Evolutionary conservation across 257 asterid genomes (phyloP).

Genomic region (Plantago major): DNA sequence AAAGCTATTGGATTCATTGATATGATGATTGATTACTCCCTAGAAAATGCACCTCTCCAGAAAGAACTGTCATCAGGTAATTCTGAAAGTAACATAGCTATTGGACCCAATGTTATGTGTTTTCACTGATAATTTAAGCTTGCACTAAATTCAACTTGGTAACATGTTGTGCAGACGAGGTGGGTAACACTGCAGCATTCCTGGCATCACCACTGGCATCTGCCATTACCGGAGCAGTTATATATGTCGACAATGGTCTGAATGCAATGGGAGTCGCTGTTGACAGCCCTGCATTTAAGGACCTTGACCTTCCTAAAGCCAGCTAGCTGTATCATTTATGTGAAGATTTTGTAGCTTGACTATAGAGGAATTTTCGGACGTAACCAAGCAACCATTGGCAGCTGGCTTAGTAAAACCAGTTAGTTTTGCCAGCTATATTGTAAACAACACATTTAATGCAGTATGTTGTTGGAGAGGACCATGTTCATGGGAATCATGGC

Average conservation of each 20-base stretch:
- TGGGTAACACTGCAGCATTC: conserved; percentile 81
- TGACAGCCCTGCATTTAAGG: conserved; percentile 69
- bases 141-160: not conserved
- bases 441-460: too few species aligned
- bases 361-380: conserved; percentile 34
- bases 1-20: conserved; percentile 90
- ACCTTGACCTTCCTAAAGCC: conserved; percentile 62
- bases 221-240: conserved; percentile 77
- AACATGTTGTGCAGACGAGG: conserved; percentile 59
- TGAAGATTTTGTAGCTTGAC: conserved; percentile 14
- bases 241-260: conserved; percentile 84
- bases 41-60: conserved; percentile 75
- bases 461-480: too few species aligned
- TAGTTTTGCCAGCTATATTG: too few species aligned
- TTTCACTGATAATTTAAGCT: not conserved
- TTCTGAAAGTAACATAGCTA: not conserved
- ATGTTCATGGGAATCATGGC: too few species aligned
- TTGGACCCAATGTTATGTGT: not conserved
- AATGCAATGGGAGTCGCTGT: conserved; percentile 89
- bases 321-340: conserved; percentile 14
- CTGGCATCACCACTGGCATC: conserved; percentile 81
- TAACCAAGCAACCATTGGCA: conserved; percentile 23
- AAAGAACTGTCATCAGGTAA: conserved; percentile 77
- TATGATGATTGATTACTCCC: conserved; percentile 88
- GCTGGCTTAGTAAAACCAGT: conserved; percentile 25